Evolutionary conservation across 1,139 yeast genomes (phyloP).

Genomic region (Pneumocystis carinii): DNA sequence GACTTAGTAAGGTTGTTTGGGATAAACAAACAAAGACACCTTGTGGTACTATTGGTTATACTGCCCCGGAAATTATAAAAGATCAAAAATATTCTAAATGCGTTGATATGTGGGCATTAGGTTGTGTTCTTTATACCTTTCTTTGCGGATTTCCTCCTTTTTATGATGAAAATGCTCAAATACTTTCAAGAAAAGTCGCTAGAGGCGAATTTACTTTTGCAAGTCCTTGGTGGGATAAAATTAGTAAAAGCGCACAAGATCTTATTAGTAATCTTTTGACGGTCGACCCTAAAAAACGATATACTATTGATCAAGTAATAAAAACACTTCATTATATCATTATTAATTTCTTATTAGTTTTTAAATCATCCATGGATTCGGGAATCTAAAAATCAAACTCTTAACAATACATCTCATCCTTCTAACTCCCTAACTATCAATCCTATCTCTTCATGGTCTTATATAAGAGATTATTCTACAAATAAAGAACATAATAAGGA

Average conservation of each 20-base stretch:
- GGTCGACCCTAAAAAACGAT: conserved; percentile 65
- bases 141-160: conserved; percentile 95
- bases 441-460: background rate
- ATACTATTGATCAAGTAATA: conserved; percentile 39
- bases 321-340: conserved; percentile 3
- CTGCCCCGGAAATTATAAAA: conserved; percentile 87
- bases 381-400: conserved; percentile 20
- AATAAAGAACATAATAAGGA: background rate
- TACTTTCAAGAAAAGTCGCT: conserved; percentile 69
- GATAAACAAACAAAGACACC: conserved; percentile 62
- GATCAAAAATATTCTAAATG: conserved; percentile 76
- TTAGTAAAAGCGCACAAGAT: conserved; percentile 59
- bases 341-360: conserved; percentile 31
- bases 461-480: background rate
- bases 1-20: conserved; percentile 71
- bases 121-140: conserved; percentile 79
- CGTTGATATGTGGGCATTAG: conserved; percentile 93
- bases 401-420: conserved; percentile 17
- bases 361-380: conserved; percentile 75
- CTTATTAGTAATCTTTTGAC: conserved; percentile 65
- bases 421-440: background rate
- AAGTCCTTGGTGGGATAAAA: conserved; percentile 96
- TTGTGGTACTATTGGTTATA: conserved; percentile 81
- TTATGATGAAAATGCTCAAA: conserved; percentile 73
- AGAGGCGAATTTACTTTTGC: conserved; percentile 70